Base-by-base conservation (phyloP, 2,329 filamentous ascomycete species). In the Xylariaceae sp. region DNA sequence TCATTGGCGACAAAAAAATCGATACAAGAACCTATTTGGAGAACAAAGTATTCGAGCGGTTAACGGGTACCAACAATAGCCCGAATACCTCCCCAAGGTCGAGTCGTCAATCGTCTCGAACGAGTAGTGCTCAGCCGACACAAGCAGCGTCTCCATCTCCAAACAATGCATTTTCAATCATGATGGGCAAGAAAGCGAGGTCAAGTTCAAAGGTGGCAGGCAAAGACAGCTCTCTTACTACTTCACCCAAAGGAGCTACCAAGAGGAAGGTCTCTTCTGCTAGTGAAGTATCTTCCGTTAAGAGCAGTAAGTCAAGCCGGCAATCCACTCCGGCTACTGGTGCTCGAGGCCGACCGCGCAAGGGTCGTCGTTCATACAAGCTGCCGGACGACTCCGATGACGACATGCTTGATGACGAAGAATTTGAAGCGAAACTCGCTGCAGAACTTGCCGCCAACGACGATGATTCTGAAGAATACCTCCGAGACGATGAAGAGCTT, bases 391-490 rank as follows among this genome's bases (percentile, higher is more conserved):
- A 81, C 0, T 82, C 83, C 1, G 84, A 87, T 40, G 82, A 85
- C 26, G 83, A 86, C 51, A 73, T 76, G 60, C 76, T 97, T 9
- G 93, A 89, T 5, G 93, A 98, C 61, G 84, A 89, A 26, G 88
- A 91, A 62, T 98, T 95, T 67, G 93, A 96, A 71, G 82, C 86
- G 0, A 89, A 89, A 61, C 78, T 96, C 1, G 88, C 89, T 5
- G 78, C 86, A 2, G 85, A 89, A 57, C 74, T 86, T 20, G 75
- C 71, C 1, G 70, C 74, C 1, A 74, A 76, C 10, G 75, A 80
- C 0, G 68, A 72, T 0, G 71, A 75, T 0, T 67, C 74, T 1
- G 55, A 69, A 18, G 67, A 71, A 12, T 65, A 67, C 0, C 64
- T 71, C 1, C 67, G 79, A 40, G 76, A 80, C 0, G 73, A 78